Percentiles rank a stretch among this genome's conserved stretches.
Conservation (phyloP, 1,284 basidiomycete species). For the Ganoderma sp. region DNA sequence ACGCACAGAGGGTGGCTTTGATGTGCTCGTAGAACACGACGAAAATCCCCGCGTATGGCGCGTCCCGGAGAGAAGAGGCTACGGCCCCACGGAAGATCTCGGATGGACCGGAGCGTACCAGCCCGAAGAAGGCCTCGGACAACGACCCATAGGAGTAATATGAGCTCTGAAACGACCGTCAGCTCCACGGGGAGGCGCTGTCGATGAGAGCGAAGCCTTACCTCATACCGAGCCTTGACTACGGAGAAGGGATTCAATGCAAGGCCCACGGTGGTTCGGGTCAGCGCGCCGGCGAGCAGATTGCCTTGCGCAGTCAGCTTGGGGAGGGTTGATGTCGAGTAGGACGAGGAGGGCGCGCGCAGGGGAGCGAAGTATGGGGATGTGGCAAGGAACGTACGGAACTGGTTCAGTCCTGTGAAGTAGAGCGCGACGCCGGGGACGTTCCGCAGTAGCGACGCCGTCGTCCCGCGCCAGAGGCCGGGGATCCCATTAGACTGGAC, state of each 20-base stretch:
- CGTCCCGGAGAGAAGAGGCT: conserved; percentile 91
- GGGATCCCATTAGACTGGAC: conserved; percentile 62
- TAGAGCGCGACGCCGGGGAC: conserved; percentile 94
- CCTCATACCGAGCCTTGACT: conserved; percentile 95
- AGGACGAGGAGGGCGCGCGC: conserved; percentile 36
- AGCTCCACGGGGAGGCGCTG: background rate
- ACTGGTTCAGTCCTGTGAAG: conserved; percentile 84
- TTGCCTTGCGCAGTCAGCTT: conserved; percentile 85
- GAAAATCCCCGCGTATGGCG: conserved; percentile 95
- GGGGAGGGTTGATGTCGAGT: conserved; percentile 66
- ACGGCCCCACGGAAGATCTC: conserved; percentile 90
- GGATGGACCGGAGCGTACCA: conserved; percentile 75
- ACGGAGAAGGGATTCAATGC: conserved; percentile 93
- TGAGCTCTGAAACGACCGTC: conserved; percentile 62
- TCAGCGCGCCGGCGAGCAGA: conserved; percentile 86
- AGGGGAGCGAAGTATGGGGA: conserved; percentile 64
- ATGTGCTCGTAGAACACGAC: conserved; percentile 89
- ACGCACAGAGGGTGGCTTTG: conserved; percentile 72
- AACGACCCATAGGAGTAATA: conserved; percentile 79
- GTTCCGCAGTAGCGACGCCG: conserved; percentile 82
- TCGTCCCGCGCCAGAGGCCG: conserved; percentile 89
- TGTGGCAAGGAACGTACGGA: conserved; percentile 74
- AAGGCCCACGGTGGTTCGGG: conserved; percentile 87
- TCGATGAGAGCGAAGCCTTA: conserved; percentile 42
- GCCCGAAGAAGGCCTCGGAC: conserved; percentile 59